phyloP scores from a whole-genome alignment of 495 filamentous ascomycete genomes.

The Astrocystis sublimbata region DNA sequence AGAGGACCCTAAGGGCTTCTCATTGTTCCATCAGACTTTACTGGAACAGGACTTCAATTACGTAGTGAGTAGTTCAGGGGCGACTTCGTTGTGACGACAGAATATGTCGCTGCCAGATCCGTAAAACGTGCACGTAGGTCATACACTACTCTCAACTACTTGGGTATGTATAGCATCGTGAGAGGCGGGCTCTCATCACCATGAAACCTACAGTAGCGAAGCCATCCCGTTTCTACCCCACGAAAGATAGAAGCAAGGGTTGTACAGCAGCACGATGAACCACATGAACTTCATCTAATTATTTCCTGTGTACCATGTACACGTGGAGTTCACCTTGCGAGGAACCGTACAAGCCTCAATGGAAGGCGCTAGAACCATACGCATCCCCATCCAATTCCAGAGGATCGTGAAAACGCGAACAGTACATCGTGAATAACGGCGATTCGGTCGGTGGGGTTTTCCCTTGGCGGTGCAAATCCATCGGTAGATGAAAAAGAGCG shows the following conservation, averaged over 20 bases:
- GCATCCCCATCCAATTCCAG: not conserved
- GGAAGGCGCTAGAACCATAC: not conserved
- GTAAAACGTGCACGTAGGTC: not conserved
- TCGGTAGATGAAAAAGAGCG: not conserved
- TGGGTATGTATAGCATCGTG: constrained; percentile 1
- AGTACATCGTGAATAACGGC: not conserved
- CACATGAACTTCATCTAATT: not conserved
- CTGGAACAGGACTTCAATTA: too few species aligned
- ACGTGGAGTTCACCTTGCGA: not conserved
- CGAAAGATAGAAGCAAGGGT: not conserved
- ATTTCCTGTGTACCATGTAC: too few species aligned
- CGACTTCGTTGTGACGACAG: not conserved
- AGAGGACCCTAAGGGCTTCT: too few species aligned
- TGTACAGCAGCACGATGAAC: not conserved
- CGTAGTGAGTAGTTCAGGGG: too few species aligned
- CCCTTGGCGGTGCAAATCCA: constrained; percentile 11
- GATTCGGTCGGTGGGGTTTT: not conserved
- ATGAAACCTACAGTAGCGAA: too few species aligned
- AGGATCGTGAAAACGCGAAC: not conserved
- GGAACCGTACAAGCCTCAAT: not conserved
- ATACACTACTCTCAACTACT: not conserved
- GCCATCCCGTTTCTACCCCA: too few species aligned
- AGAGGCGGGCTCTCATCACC: too few species aligned
- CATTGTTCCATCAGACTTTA: too few species aligned
- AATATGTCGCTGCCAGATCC: not conserved